Evolutionary conservation across 225 moss, liverwort and hornwort genomes (phyloP).

Genomic region (Marchantia polymorpha): DNA sequence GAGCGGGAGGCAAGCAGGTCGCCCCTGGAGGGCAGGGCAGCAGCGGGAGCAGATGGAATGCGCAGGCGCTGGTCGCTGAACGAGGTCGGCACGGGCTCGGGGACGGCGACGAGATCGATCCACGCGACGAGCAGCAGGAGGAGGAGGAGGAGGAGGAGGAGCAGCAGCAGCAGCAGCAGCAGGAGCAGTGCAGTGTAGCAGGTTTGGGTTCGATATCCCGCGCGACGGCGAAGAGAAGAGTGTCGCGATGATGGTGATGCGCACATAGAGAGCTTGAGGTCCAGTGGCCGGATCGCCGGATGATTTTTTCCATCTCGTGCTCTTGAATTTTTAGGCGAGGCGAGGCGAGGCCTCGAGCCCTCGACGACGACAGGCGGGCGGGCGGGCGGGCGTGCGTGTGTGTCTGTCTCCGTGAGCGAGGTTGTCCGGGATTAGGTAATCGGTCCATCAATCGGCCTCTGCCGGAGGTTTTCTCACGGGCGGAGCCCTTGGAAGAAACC

Average conservation of each 20-base stretch:
- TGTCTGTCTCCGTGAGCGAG: not conserved
- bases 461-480: constrained; percentile 3
- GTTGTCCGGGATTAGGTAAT: not conserved
- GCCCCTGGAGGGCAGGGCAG: not conserved
- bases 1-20: not conserved
- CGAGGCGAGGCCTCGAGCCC: not conserved
- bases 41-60: not conserved
- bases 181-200: too few species aligned
- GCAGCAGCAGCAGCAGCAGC: too few species aligned
- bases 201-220: not conserved
- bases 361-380: not conserved
- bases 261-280: not conserved
- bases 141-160: not conserved
- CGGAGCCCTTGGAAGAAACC: constrained; percentile 1
- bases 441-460: constrained; percentile 1
- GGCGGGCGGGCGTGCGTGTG: too few species aligned
- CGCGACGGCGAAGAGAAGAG: not conserved
- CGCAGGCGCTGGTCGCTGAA: not conserved
- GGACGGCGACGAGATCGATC: constrained; percentile 16
- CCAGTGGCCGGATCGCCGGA: constrained; percentile 6
- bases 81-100: not conserved
- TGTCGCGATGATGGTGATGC: not conserved
- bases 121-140: not conserved
- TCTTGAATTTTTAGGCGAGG: not conserved
- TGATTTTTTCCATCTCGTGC: not conserved